These are phyloP conservation scores for Hymenoscyphus repandus DNA, from an alignment of 2,329 filamentous ascomycete species.

Conservation along the genomic window DNA sequence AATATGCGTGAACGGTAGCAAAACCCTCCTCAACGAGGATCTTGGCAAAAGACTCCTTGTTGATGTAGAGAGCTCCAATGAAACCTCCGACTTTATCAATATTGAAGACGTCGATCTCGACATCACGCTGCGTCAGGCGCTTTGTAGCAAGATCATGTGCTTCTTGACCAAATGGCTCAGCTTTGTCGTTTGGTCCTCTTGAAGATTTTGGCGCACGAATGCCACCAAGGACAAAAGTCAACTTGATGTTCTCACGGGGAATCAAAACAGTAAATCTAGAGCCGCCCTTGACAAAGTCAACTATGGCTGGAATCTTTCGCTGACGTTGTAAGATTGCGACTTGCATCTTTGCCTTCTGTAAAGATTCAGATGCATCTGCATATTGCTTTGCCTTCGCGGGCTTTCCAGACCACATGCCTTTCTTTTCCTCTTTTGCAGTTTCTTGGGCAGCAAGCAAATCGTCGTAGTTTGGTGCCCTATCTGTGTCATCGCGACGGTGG, in stretches of 20 bases:
- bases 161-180: conserved; percentile 93
- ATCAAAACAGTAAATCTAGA: conserved; percentile 90
- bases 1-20: conserved; percentile 88
- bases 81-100: conserved; percentile 97
- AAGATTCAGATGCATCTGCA: conserved; percentile 82
- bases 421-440: conserved; percentile 77
- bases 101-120: conserved; percentile 91
- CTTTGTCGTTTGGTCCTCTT: conserved; percentile 68
- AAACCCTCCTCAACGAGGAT: conserved; percentile 88
- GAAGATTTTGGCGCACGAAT: conserved; percentile 88
- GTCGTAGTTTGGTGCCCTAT: conserved; percentile 91
- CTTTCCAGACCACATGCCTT: conserved; percentile 94
- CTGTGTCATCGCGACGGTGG: conserved; percentile 89
- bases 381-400: conserved; percentile 76
- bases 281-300: conserved; percentile 97
- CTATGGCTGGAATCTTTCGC: conserved; percentile 85
- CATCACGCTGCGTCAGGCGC: conserved; percentile 87
- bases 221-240: conserved; percentile 90
- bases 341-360: conserved; percentile 95
- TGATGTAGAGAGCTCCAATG: conserved; percentile 89
- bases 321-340: conserved; percentile 82
- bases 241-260: conserved; percentile 86
- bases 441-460: conserved; percentile 77
- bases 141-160: conserved; percentile 86
- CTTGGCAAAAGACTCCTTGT: conserved; percentile 94